Base-by-base conservation (phyloP, 352 stramenopile species). In the Phytophthora cactorum region DNA sequence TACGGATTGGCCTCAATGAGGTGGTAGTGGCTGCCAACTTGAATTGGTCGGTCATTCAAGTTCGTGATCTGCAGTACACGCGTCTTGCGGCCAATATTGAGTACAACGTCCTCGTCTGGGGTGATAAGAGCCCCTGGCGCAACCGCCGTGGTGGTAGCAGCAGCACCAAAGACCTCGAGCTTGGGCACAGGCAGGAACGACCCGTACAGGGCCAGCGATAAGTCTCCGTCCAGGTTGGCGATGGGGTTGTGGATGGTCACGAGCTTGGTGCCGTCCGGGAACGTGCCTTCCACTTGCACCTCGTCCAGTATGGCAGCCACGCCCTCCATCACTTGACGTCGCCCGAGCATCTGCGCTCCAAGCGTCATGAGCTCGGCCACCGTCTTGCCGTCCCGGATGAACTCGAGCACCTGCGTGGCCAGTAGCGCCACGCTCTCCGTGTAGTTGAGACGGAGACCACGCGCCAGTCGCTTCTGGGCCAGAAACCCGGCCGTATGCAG, bases 261-360 rank as follows among this genome's bases (percentile, higher is more conserved):
- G 45, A 99, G 87, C 77, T 99, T 99, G 9, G 97, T 99, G 12
- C 97, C 97, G 81, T 99, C 97, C 0, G 92, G 94, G 84, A 99
- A 99, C 25, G 96, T 99, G 15, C 92, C 96, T 84, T 99, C 97
- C 14, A 99, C 86, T 81, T 99, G 96, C 28, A 99, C 95, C 68
- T 99, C 90, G 51, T 93, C 74, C 32, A 99, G 72, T 27, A 99
- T 81, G 25, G 72, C 66, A 3, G 92, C 72, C 38, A 99, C 95
- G n/a, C 95, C 96, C 1, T 96, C 84, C 63, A 98, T 80, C 15
- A 99, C 96, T 80, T 99, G 91, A n/a, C 77, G 85, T 59, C 73
- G 90, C 10, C 94, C 94, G 5, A 98, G 75, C 47, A 98, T 70
- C 34, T 88, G 80, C 39, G 91, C 84, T 22, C 92, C 92, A 7